A percentile compares a stretch with the other conserved stretches of the same genome.
Evolutionary conservation across 1,284 basidiomycete genomes (phyloP).

Genomic region (Tylopilus sp.): DNA sequence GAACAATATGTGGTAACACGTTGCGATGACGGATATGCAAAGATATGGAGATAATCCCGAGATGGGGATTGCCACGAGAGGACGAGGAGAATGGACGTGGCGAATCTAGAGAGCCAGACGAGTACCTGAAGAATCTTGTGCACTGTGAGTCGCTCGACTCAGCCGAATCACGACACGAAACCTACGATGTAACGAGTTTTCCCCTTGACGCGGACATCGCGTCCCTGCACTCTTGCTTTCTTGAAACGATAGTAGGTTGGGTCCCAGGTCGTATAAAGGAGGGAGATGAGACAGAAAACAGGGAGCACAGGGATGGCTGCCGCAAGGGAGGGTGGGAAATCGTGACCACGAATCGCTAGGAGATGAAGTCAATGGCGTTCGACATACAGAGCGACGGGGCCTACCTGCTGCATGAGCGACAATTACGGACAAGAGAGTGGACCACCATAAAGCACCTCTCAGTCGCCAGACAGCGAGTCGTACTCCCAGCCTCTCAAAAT

Average conservation of each 20-base stretch:
- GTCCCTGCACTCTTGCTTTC: slow-evolving; percentile 60
- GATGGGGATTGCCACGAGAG: slow-evolving; percentile 42
- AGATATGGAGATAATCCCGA: slow-evolving; percentile 39
- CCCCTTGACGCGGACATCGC: slow-evolving; percentile 60
- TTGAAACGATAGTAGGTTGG: slow-evolving; percentile 63
- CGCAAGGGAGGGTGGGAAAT: slow-evolving; percentile 23
- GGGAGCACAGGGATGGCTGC: slow-evolving; percentile 38
- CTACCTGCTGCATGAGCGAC: slow-evolving; percentile 43
- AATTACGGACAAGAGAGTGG: slow-evolving; percentile 44
- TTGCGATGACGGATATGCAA: slow-evolving; percentile 34
- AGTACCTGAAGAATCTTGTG: slow-evolving; percentile 53
- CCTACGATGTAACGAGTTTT: slow-evolving; percentile 61
- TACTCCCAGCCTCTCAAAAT: slow-evolving; percentile 40
- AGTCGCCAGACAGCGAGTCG: slow-evolving; percentile 58
- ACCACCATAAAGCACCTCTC: slow-evolving; percentile 60
- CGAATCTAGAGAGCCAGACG: slow-evolving; percentile 53
- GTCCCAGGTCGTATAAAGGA: slow-evolving; percentile 74
- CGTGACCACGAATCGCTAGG: slow-evolving; percentile 23
- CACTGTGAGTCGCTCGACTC: slow-evolving; percentile 3
- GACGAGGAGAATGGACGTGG: slow-evolving; percentile 47
- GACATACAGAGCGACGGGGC: slow-evolving; percentile 25
- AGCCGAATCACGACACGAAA: slow-evolving; percentile 9
- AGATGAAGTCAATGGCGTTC: slow-evolving; percentile 8
- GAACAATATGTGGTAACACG: slow-evolving; percentile 45
- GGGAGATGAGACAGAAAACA: slow-evolving; percentile 47